Conservation (phyloP, 805 yeast genomes). For the Saturnispora halmiae region DNA sequence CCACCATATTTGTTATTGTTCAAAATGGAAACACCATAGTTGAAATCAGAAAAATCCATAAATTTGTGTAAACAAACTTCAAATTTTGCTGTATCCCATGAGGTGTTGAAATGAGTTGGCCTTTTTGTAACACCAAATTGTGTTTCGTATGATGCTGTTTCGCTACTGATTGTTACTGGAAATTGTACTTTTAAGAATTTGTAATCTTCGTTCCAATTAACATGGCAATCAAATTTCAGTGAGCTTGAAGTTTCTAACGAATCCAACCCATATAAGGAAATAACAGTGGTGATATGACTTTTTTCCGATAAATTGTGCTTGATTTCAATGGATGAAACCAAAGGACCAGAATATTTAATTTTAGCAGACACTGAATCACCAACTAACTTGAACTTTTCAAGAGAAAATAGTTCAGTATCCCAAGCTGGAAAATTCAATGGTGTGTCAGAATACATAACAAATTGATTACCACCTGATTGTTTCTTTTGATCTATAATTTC, state of each 20-base stretch:
- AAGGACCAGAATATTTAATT: constrained; percentile 41
- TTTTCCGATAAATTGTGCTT: constrained; percentile 47
- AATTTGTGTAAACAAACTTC: constrained; percentile 93
- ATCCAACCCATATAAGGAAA: constrained; percentile 54
- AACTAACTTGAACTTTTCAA: constrained; percentile 57
- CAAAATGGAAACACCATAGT: constrained; percentile 77
- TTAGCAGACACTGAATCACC: constrained; percentile 32
- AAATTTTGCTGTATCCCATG: constrained; percentile 95
- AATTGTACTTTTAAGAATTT: constrained; percentile 91
- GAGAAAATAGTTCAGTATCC: constrained; percentile 91
- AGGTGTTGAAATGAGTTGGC: constrained; percentile 90
- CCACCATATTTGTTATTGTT: constrained; percentile 90
- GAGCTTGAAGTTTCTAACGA: constrained; percentile 30
- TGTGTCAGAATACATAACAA: constrained; percentile 76
- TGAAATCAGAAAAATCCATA: constrained; percentile 81
- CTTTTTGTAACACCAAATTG: constrained; percentile 87
- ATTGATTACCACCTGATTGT: constrained; percentile 66
- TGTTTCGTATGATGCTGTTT: constrained; percentile 81
- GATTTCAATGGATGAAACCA: constrained; percentile 55
- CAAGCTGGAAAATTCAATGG: constrained; percentile 92
- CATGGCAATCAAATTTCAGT: constrained; percentile 48
- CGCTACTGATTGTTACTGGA: constrained; percentile 74
- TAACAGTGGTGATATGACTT: constrained; percentile 55
- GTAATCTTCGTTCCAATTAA: constrained; percentile 82
- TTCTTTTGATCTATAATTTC: constrained; percentile 54